Conservation (phyloP, 2,329 filamentous ascomycete species). For the Epichloe coenophiala region DNA sequence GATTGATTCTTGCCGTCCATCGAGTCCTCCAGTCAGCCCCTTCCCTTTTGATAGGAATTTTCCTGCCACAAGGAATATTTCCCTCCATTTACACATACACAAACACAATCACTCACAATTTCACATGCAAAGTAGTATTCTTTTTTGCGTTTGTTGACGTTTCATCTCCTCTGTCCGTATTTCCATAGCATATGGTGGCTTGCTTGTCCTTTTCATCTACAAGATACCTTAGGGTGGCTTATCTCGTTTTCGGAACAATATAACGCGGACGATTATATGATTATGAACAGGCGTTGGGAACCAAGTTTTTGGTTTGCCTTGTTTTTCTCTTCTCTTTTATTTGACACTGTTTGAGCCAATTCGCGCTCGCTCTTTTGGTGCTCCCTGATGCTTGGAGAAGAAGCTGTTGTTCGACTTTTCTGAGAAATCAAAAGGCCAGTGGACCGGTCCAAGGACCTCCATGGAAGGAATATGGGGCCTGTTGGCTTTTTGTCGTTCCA, state of each 20-base stretch:
- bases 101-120: constrained; percentile 3
- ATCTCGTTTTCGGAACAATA: constrained; percentile 9
- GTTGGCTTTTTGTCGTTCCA: constrained; percentile 1
- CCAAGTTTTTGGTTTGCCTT: constrained; percentile 6
- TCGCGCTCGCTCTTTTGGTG: not conserved
- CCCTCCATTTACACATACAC: not conserved
- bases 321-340: constrained; percentile 1
- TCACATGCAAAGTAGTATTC: not conserved
- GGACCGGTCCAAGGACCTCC: not conserved
- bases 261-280: constrained; percentile 11
- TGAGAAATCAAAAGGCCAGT: not conserved
- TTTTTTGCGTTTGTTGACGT: not conserved
- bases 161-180: not conserved
- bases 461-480: constrained; percentile 1
- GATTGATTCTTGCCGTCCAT: not conserved
- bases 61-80: too few relatives aligned
- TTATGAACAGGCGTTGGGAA: constrained; percentile 15
- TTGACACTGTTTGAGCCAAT: constrained; percentile 1
- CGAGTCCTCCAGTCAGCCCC: too few relatives aligned
- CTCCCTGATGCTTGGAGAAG: not conserved
- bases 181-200: not conserved
- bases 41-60: too few relatives aligned
- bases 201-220: constrained; percentile 6
- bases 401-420: not conserved
- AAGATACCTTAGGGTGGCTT: constrained; percentile 18